Base-by-base conservation (phyloP, 768 basidiomycete species). In the Leucogyrophana mollusca region DNA sequence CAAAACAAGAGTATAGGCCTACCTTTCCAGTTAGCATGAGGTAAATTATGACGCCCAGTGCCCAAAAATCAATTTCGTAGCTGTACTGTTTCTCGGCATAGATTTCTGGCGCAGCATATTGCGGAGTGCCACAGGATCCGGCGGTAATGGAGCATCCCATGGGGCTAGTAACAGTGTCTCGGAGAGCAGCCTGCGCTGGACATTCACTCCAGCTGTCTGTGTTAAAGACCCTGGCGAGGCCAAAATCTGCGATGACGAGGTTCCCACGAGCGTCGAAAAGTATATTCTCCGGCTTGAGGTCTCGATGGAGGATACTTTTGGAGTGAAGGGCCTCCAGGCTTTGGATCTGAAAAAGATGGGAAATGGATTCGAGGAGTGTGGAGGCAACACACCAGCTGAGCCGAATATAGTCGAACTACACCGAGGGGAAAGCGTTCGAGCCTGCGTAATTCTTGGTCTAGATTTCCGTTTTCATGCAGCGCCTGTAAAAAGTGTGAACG, bases 271-370 rank as follows among this genome's bases (percentile, higher is more conserved):
- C 50, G 49, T 74, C 74, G 41, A 87, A 68, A n/a, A 87, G 72
- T 34, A 88, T 74, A 49, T 87, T 87, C 66, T 81, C 80, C 3
- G 82, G 75, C 56, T 87, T 87, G 46, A 88, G 73, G 51, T 86
- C 83, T 9, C 83, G 74, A 61, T 86, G 83, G 25, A 86, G 73
- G 44, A 87, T 77, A 34, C 82, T 82, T 58, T 80, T 73, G 20
- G 62, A 63, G 52, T 86, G 83, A 33, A 87, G 61, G 33, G 65
- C 59, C 2, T 61, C 49, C 14, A 75, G 55, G 1, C 72, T 73
- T 23, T 67, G 65, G 4, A 66, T 64, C 73, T 75, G n/a, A 17
- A 34, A n/a, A 18, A 40, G 3, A 9, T 49, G 27, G 46, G 42
- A 34, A 21, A 8, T 1, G 11, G 6, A 9, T 11, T 13, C 39